phyloP scores from a whole-genome alignment of 1,284 basidiomycete genomes.

The Veloboletus limbatus region DNA sequence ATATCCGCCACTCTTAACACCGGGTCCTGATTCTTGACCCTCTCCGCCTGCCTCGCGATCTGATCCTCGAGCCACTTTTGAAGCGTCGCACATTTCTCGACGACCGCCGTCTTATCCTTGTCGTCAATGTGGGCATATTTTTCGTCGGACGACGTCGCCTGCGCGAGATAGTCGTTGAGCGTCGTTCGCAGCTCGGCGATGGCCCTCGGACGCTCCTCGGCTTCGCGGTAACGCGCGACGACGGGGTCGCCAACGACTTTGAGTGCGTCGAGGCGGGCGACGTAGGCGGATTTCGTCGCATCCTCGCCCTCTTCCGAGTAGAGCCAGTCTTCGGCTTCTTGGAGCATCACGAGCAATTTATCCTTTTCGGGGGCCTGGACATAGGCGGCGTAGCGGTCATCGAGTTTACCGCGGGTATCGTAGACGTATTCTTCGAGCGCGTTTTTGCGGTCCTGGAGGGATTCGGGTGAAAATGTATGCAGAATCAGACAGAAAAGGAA shows the following conservation, averaged over 20 bases:
- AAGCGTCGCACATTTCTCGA: slow-evolving; percentile 77
- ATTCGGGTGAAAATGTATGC: background rate
- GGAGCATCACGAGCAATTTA: slow-evolving; percentile 64
- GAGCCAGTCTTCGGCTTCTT: slow-evolving; percentile 89
- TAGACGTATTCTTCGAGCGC: slow-evolving; percentile 97
- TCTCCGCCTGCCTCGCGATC: slow-evolving; percentile 80
- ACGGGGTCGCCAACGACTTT: slow-evolving; percentile 85
- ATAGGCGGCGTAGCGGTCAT: slow-evolving; percentile 77
- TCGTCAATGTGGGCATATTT: slow-evolving; percentile 84
- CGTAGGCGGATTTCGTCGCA: slow-evolving; percentile 88
- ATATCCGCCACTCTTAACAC: slow-evolving; percentile 80
- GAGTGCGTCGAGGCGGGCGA: slow-evolving; percentile 73
- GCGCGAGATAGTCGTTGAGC: slow-evolving; percentile 77
- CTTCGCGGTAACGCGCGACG: slow-evolving; percentile 75
- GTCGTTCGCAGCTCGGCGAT: slow-evolving; percentile 78
- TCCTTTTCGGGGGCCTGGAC: slow-evolving; percentile 75
- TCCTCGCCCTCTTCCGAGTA: slow-evolving; percentile 96
- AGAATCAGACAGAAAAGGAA: slow-evolving; percentile 8
- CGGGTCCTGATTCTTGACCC: slow-evolving; percentile 83
- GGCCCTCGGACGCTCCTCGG: slow-evolving; percentile 73
- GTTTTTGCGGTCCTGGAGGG: slow-evolving; percentile 84
- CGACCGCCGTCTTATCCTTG: slow-evolving; percentile 80
- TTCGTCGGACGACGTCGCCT: slow-evolving; percentile 81
- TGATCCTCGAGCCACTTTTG: slow-evolving; percentile 95
- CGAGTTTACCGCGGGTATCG: slow-evolving; percentile 88